Base-by-base conservation (phyloP, 148 eudicot species). In the Fagopyrum esculentum region DNA sequence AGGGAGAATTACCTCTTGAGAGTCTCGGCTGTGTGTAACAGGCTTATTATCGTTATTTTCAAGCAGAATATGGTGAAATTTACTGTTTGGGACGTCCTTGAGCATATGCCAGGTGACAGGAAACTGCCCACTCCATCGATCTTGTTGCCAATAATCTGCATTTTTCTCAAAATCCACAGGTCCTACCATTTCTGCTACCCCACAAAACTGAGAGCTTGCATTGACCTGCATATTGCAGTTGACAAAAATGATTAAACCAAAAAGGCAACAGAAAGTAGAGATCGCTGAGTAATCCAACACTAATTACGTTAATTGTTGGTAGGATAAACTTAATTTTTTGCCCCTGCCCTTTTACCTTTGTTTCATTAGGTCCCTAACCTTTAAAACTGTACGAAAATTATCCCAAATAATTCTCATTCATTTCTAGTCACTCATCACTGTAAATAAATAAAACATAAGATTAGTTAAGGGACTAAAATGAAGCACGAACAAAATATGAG, bases 131-230 rank as follows among this genome's bases (percentile, higher is more conserved):
- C 87, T 94, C 98, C 98, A 94, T 81, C 97, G 87, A 82, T 94
- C 98, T 83, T 91, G 98, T 82, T 91, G 97, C 98, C 98, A 94
- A 82, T 91, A 90, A 44, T 90, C 92, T 59, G 93, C 96, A 87
- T 86, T 84, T 45, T 86, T 86, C 79, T 86, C 90, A 71, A 94
- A 94, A 81, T 94, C 98, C 71, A 94, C 91, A 68, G 93, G 86
- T 51, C 98, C 98, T 29, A 73, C 73, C 98, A 94, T 94, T 86
- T 94, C 97, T 57, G 97, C 97, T 45, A 94, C 88, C 60, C 98
- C 98, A 75, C 98, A 94, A 70, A 94, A 94, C 72, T 94, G 98
- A 40, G 93, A 95, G 82, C 97, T 94, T 43, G 98, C 97, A 87
- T 94, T 94, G 61, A 94, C 98, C 98, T 94, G 80, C 71, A 80